Evolutionary conservation across 2,329 filamentous ascomycete species (phyloP), one percentile per base, ranked within the genome.

Genomic region (Balansia obtecta): DNA sequence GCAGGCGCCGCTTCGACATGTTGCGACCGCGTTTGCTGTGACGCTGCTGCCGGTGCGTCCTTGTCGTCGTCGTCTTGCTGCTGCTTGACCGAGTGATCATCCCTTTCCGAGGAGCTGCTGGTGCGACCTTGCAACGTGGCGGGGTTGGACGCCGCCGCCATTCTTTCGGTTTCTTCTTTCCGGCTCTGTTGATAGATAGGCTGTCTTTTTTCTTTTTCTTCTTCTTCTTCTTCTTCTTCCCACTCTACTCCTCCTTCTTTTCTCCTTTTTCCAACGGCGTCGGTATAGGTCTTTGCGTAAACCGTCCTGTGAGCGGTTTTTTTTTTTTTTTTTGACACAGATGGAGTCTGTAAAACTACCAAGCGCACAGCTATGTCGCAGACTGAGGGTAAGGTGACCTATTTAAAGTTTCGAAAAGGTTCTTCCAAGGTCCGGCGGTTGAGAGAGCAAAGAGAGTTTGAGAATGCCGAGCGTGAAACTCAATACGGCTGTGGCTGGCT

Each of bases 91-190:
- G 49, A 39, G 32, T 38, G 50, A 2, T 58, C 45, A 12, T 50
- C 55, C 53, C 58, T 53, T 33, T 63, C 61, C 10, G 63, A 63
- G 54, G 63, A 63, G 54, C 60, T 62, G 54, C 60, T 62, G 44
- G 58, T 53, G 27, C 56, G 56, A 53, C 51, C 52, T n/a, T 56
- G 54, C 9, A 58, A 48, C 34, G 51, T 50, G 39, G 51, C 27
- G 20, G 50, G 16, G 5, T 45, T 22, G 9, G 13, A 38, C 15
- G 50, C 46, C 50, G 13, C 32, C 15, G 50, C 46, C 50, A 52
- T 52, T 33, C 11, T 47, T 7, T 43, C 18, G 12, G 18, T 16
- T n/a, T 39, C n/a, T n/a, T 22, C 4, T 22, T 22, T 22, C 20
- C n/a, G n/a, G 5, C n/a, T 39, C 10, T n/a, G 12, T 33, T 33